A percentile compares a stretch with the other conserved stretches of the same genome.
Evolutionary conservation across 2,329 filamentous ascomycete genomes (phyloP).

Genomic region (Phyllosticta citribraziliensis): DNA sequence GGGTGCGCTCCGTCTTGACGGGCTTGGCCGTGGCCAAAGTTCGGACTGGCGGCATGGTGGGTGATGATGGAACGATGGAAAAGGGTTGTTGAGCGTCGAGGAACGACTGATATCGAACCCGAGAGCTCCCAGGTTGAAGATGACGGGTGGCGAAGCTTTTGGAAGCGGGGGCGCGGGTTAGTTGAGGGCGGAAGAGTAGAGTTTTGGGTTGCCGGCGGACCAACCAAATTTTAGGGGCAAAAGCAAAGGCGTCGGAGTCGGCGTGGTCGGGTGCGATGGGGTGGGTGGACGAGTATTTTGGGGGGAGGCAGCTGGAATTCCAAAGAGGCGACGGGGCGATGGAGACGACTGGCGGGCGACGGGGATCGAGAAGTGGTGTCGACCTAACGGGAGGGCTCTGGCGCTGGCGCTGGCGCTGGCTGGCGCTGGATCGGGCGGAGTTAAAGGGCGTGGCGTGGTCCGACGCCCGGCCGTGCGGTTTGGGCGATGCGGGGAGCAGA

Average conservation of each 20-base stretch:
- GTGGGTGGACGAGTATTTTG: background rate
- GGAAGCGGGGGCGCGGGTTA: constrained; percentile 6
- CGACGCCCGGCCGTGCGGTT: background rate
- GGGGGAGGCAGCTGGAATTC: background rate
- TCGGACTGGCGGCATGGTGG: constrained; percentile 29
- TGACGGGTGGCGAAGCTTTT: background rate
- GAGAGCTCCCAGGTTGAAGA: constrained; percentile 5
- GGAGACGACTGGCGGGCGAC: background rate
- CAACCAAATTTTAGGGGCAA: constrained; percentile 3
- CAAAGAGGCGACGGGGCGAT: background rate
- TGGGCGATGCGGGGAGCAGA: background rate
- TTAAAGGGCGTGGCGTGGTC: background rate
- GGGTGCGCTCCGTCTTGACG: constrained; percentile 61
- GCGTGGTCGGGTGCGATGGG: too few species aligned
- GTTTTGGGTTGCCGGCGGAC: background rate
- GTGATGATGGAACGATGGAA: background rate
- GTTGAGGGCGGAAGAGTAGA: background rate
- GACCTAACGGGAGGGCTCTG: too few species aligned
- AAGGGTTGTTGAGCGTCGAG: constrained; percentile 1
- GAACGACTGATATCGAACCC: constrained; percentile 12
- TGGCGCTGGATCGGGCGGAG: background rate
- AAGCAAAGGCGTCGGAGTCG: constrained; percentile 4
- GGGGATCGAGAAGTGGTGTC: background rate
- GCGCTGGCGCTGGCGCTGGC: background rate
- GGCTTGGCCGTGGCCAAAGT: constrained; percentile 28